Evolutionary conservation across 495 filamentous ascomycete species (phyloP), one percentile per base, ranked within the genome.

Genomic region (Talaromyces wortmannii): DNA sequence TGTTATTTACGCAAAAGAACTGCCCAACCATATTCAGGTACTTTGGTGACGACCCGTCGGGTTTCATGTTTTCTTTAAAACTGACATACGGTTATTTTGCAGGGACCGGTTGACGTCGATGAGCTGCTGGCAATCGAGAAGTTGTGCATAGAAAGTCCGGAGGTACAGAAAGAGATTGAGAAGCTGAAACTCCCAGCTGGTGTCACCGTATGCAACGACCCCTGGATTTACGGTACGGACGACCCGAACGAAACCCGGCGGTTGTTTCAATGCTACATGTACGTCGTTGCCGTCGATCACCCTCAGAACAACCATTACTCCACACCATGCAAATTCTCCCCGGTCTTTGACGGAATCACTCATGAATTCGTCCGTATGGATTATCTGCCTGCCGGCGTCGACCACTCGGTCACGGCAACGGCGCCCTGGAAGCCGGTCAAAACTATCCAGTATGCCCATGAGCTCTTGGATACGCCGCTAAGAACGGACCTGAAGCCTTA

Each of bases 281-380:
- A 75, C 31, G 65, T 75, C 16, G 65, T 73, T 3, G 63, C 58
- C 1, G 59, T 56, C 1, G 66, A 76, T 50, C 71, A 76, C 45
- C 67, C 71, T 2, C 65, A 73, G 50, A 69, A 72, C 57, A 92
- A 91, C 63, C 86, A 92, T 59, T 95, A 95, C 66, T 83, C 88
- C 0, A 78, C 88, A 33, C 90, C 90, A 0, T 78, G 91, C 49
- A 78, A 84, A 33, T 87, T 94, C 59, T 91, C 86, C 5, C 89
- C 90, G 0, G 87, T 94, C 16, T 75, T 95, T 43, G 82, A 84
- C 61, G 81, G 79, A 0, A 74, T 78, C 29, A 83, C 79, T 1
- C 77, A 78, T 63, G 77, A 85, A 51, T 78, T 95, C 4, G 80
- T 78, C 36, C 73, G 77, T 8, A 79, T 80, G 62, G 77, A 79